Evolutionary conservation across 2,329 filamentous ascomycete genomes (phyloP).

Genomic region (Talaromyces sp.): DNA sequence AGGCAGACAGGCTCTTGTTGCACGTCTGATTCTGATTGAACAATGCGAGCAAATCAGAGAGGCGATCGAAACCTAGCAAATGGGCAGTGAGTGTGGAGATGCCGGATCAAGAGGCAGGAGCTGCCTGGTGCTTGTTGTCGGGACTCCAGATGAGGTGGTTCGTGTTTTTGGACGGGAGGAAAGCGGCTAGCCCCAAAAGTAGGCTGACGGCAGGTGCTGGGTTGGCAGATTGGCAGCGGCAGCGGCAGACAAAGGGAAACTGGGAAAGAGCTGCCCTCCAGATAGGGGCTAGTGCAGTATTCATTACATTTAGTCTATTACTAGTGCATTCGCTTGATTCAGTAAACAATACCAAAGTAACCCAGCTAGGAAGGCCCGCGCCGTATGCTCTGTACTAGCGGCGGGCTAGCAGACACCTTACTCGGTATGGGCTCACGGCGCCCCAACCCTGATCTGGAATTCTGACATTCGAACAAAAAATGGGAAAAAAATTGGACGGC

Average conservation of each 20-base stretch:
- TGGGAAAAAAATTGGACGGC: background rate
- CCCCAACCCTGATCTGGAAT: background rate
- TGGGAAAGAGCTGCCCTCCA: conserved; percentile 6
- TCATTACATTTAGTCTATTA: background rate
- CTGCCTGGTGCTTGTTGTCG: background rate
- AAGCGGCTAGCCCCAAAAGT: conserved; percentile 4
- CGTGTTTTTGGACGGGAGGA: conserved; percentile 5
- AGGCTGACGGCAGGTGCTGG: background rate
- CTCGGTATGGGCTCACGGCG: background rate
- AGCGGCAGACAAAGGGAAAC: background rate
- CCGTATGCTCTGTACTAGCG: background rate
- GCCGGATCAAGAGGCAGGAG: background rate
- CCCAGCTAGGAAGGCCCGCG: background rate
- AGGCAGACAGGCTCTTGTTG: background rate
- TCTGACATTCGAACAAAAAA: background rate
- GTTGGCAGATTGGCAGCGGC: background rate
- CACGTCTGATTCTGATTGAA: background rate
- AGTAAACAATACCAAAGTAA: background rate
- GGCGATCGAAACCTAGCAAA: background rate
- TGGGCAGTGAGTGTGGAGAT: conserved; percentile 4
- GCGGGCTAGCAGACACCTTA: background rate
- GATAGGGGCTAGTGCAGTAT: conserved; percentile 2
- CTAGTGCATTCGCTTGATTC: background rate
- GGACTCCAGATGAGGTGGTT: background rate
- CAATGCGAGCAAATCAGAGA: conserved; percentile 4